Conservation (phyloP, 148 eudicot genomes). For the Talinum fruticosum region DNA sequence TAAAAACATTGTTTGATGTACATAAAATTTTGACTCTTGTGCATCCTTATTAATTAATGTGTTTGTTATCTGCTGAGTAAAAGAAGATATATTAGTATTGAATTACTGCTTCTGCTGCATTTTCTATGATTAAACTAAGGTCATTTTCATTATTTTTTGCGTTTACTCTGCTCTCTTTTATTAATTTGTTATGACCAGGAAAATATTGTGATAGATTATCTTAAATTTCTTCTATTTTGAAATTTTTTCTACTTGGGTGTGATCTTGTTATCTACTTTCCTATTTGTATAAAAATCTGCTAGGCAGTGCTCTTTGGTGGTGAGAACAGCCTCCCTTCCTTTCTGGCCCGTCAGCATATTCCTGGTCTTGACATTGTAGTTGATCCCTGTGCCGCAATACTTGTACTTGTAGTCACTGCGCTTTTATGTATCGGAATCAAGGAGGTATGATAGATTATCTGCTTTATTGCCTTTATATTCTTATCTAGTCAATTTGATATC, state of each 20-base stretch:
- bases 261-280: not conserved
- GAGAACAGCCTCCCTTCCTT: slow-evolving; percentile 45
- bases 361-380: slow-evolving; percentile 40
- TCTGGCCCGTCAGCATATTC: slow-evolving; percentile 43
- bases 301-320: slow-evolving; percentile 61
- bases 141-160: not conserved
- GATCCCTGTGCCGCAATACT: slow-evolving; percentile 59
- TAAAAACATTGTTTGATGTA: not conserved
- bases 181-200: too few species aligned
- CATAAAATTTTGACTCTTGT: not conserved
- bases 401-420: slow-evolving; percentile 43
- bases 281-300: slow-evolving; percentile 8
- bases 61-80: not conserved
- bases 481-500: not conserved
- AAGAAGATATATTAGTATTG: not conserved
- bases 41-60: not conserved
- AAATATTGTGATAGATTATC: too few species aligned
- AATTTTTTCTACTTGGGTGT: not conserved
- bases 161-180: too few species aligned
- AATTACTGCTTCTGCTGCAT: not conserved
- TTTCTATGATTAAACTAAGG: not conserved
- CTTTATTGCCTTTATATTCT: slow-evolving; percentile 4
- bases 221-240: not conserved
- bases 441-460: slow-evolving; percentile 36
- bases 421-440: slow-evolving; percentile 60